These are phyloP conservation scores for Penicillium maclennaniae DNA, from an alignment of 495 filamentous ascomycete species.

Conservation along the genomic window DNA sequence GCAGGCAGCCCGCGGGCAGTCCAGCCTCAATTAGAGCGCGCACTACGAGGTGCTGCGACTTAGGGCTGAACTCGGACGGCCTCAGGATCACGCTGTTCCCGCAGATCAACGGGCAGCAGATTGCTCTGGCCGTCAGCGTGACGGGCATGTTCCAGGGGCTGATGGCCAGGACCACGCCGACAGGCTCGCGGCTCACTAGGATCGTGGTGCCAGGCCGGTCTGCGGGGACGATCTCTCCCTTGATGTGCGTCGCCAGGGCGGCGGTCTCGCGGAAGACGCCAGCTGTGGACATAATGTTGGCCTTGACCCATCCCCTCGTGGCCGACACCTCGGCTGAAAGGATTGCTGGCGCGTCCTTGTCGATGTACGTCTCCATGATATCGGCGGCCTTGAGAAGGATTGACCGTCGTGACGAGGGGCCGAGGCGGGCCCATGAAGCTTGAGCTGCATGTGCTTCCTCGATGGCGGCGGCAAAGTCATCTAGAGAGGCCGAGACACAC, in stretches of 20 bases:
- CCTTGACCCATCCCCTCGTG: slow-evolving; percentile 18
- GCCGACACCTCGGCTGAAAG: slow-evolving; percentile 13
- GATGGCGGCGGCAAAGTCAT: slow-evolving; percentile 1
- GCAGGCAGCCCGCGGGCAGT: slow-evolving; percentile 45
- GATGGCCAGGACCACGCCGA: slow-evolving; percentile 34
- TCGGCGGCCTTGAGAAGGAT: slow-evolving; percentile 2
- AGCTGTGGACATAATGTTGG: slow-evolving; percentile 3
- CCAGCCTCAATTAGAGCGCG: slow-evolving; percentile 63
- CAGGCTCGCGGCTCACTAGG: slow-evolving; percentile 22
- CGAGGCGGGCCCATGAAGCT: neutral
- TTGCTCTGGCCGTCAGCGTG: neutral
- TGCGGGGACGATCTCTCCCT: slow-evolving; percentile 31
- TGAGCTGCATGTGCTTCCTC: slow-evolving; percentile 1
- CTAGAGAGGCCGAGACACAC: neutral
- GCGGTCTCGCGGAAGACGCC: slow-evolving; percentile 3
- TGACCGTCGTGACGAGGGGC: neutral
- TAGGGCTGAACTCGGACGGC: slow-evolving; percentile 14
- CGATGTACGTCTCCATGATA: slow-evolving; percentile 5
- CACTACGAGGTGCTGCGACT: slow-evolving; percentile 32
- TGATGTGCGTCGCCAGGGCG: slow-evolving; percentile 26
- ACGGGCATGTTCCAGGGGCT: slow-evolving; percentile 20
- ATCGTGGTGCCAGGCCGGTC: slow-evolving; percentile 28
- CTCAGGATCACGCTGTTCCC: slow-evolving; percentile 3
- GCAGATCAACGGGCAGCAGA: neutral
- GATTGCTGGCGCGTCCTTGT: slow-evolving; percentile 6